Evolutionary conservation across 2,329 filamentous ascomycete genomes (phyloP), one percentile per base, ranked within the genome.

Genomic region (Alternaria dauci): DNA sequence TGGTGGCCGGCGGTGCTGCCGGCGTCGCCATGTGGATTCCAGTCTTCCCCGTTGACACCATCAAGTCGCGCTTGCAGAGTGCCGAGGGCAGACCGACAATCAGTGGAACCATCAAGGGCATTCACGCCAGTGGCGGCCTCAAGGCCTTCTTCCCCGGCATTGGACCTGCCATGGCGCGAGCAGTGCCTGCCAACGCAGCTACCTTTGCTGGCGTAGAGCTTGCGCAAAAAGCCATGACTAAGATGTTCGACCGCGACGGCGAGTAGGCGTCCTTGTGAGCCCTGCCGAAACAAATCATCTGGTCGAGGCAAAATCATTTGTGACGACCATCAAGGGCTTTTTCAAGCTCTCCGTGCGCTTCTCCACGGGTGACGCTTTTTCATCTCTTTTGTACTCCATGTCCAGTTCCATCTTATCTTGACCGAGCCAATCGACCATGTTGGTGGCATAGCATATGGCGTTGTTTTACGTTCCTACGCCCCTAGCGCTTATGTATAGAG

Each of bases 1-100:
- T 94, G 71, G 87, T 88, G 28, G 95, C 95, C 2, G 95, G 95
- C 71, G 95, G 92, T 65, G 91, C 90, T 4, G 95, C 95, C 0
- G 95, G 95, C 75, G 88, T 99, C 26, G 95, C 95, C 65, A 99
- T 99, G 95, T 99, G 95, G 95, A 95, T 97, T 69, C 94, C 95
- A 55, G 94, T 99, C 42, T 99, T 99, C 87, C 95, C 95, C 23
- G 87, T 99, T 66, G 95, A 99, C 76, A 99, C 95, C 0, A 89
- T 99, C 82, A 99, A 99, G 87, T 94, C 90, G 66, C 86, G 94
- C 38, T 82, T 99, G 77, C 95, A 99, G 85, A 96, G 92, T 43
- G 93, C 93, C 42, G 91, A 95, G 74, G 93, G 93, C 50, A 90
- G 90, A 69, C 89, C 93, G 51, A 92, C 91, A 0, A 88, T 99